These are phyloP conservation scores for Tylopilus sp. DNA, from an alignment of 1,284 basidiomycete species.

Conservation along the genomic window DNA sequence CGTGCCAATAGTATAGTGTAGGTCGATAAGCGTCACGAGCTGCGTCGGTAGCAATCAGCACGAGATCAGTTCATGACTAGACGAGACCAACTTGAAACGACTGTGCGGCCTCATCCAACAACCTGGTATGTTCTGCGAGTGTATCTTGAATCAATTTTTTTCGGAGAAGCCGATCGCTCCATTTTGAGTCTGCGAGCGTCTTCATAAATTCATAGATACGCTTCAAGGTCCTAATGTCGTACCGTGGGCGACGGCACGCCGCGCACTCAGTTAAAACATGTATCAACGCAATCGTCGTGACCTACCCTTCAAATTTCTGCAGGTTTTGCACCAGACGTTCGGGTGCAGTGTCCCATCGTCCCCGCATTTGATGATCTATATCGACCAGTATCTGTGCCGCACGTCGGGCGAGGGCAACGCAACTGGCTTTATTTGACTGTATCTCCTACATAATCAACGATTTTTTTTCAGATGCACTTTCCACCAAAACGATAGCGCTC, in stretches of 20 bases:
- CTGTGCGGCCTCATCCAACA: slow-evolving; percentile 42
- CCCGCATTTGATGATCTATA: slow-evolving; percentile 46
- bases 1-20: slow-evolving; percentile 41
- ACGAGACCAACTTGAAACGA: slow-evolving; percentile 42
- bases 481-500: not conserved
- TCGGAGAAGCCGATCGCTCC: slow-evolving; percentile 40
- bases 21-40: slow-evolving; percentile 47
- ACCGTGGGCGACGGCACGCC: not conserved
- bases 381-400: slow-evolving; percentile 43
- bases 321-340: slow-evolving; percentile 41
- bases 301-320: slow-evolving; percentile 42
- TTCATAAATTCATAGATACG: slow-evolving; percentile 42
- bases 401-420: slow-evolving; percentile 41
- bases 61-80: not conserved
- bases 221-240: slow-evolving; percentile 34
- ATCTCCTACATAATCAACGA: slow-evolving; percentile 10
- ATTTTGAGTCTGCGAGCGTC: slow-evolving; percentile 37
- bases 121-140: slow-evolving; percentile 32
- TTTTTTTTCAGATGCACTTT: not conserved
- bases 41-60: slow-evolving; percentile 14
- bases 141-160: slow-evolving; percentile 40
- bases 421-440: slow-evolving; percentile 40
- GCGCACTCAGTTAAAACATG: not conserved
- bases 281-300: not conserved
- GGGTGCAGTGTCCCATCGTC: slow-evolving; percentile 44